phyloP scores from a whole-genome alignment of 2,329 filamentous ascomycete genomes.

The Alternaria alternata region DNA sequence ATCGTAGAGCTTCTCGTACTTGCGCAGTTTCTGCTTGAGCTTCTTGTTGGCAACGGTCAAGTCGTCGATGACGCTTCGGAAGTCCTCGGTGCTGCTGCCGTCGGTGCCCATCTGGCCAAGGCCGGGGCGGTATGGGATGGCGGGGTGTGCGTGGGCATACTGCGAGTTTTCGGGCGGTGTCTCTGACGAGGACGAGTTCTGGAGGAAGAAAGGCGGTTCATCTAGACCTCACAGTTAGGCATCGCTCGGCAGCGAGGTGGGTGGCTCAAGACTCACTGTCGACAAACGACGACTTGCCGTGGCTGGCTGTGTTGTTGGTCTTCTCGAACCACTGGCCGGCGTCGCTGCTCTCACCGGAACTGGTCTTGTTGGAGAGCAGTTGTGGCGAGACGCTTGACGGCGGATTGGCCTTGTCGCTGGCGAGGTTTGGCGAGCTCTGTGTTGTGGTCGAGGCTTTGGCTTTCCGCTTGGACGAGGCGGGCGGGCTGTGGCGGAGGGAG shows the following conservation, averaged over 20 bases:
- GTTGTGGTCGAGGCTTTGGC: neutral
- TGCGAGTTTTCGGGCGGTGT: constrained; percentile 51
- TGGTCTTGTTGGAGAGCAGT: constrained; percentile 47
- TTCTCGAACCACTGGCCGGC: constrained; percentile 62
- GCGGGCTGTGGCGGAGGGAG: constrained; percentile 54
- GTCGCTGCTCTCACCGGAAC: constrained; percentile 61
- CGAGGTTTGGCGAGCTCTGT: constrained; percentile 36
- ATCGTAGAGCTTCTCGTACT: constrained; percentile 72
- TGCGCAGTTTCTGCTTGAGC: constrained; percentile 75
- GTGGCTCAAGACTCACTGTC: constrained; percentile 50
- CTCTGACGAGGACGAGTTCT: constrained; percentile 55
- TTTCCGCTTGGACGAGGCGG: neutral
- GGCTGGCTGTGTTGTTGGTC: constrained; percentile 58
- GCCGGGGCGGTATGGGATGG: constrained; percentile 39
- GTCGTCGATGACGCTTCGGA: constrained; percentile 85
- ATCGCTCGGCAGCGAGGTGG: neutral
- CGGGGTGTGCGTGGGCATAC: constrained; percentile 18
- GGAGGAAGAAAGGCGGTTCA: constrained; percentile 56
- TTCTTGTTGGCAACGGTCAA: constrained; percentile 84
- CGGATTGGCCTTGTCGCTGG: constrained; percentile 50
- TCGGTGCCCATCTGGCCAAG: constrained; percentile 55
- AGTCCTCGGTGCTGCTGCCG: constrained; percentile 75
- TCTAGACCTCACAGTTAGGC: constrained; percentile 30
- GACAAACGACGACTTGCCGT: constrained; percentile 48
- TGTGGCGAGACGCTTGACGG: constrained; percentile 52